Conservation (phyloP, 148 eudicot genomes). For the Cornus kousa region DNA sequence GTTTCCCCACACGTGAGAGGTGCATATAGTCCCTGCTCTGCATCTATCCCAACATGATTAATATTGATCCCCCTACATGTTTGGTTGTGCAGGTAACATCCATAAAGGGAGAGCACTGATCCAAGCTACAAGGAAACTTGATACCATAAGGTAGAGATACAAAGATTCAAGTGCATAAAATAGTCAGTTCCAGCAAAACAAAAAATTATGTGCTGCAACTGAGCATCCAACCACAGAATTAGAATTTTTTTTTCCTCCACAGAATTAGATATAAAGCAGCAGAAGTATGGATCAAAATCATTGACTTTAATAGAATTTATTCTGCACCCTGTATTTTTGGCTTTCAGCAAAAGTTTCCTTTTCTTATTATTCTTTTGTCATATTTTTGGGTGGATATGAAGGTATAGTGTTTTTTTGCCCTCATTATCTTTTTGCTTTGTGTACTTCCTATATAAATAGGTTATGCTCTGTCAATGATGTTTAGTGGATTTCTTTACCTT, state of each 20-base stretch:
- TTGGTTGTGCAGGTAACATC: conserved; percentile 39
- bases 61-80: conserved; percentile 1
- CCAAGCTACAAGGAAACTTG: conserved; percentile 43
- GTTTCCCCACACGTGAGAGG: conserved; percentile 32
- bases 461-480: neutral
- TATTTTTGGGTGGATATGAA: neutral
- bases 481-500: neutral
- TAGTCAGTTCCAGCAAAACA: neutral
- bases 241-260: neutral
- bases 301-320: neutral
- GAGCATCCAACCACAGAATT: neutral
- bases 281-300: neutral
- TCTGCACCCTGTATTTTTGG: neutral
- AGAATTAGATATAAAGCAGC: neutral
- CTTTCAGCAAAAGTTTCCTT: neutral
- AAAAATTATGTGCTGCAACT: neutral
- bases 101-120: conserved; percentile 48
- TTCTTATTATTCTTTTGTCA: neutral
- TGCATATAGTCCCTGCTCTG: conserved; percentile 39
- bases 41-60: conserved; percentile 14
- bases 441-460: neutral
- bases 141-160: neutral
- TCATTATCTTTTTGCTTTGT: neutral
- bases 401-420: no score
- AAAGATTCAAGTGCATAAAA: neutral